Base-by-base conservation (phyloP, 2,329 filamentous ascomycete species). In the Aspergillus sp. region DNA sequence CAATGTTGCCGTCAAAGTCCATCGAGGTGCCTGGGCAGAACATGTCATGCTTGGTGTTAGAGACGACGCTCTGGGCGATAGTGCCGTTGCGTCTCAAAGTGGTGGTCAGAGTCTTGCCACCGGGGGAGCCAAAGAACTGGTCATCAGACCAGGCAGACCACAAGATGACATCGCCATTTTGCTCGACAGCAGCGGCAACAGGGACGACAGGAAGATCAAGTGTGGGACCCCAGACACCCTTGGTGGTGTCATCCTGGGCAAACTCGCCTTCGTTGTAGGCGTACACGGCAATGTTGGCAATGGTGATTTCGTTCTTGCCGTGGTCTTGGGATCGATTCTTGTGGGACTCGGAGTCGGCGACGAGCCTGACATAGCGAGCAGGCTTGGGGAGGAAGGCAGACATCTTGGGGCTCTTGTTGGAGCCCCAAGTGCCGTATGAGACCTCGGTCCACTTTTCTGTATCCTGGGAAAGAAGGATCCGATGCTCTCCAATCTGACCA, bases 1-100 rank as follows among this genome's bases (percentile, higher is more conserved):
- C 54, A 6, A 79, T 67, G 7, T 68, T 44, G 6, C 49, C 49
- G 10, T 49, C 39, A 2, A 45, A n/a, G 30, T 49, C 49, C 42
- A 49, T 49, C 6, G 49, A 49, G 12, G 38, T 51, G 6, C 49
- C 49, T 1, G 49, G 77, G 19, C 50, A 53, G 40, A 56, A 61
- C 57, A 60, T 61, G 39, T 61, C 58, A n/a, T 62, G 60, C 5
- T 56, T 33, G 6, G 52, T 61, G 13, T 61, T 43, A 32, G 27
- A 37, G 6, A 62, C 48, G 29, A 26, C 44, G 13, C 45, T 13
- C 46, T 55, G 31, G 34, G 44, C 28, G 9, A 49, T 29, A 8
- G 27, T 27, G 5, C 13, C 7, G 5, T 40, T 31, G 7, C 32
- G 37, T 37, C 50, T 32, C 34, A 49, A 53, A 5, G 40, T 47